Conservation (phyloP, 169 alveolate genomes). For the Ichthyophthirius multifiliis region DNA sequence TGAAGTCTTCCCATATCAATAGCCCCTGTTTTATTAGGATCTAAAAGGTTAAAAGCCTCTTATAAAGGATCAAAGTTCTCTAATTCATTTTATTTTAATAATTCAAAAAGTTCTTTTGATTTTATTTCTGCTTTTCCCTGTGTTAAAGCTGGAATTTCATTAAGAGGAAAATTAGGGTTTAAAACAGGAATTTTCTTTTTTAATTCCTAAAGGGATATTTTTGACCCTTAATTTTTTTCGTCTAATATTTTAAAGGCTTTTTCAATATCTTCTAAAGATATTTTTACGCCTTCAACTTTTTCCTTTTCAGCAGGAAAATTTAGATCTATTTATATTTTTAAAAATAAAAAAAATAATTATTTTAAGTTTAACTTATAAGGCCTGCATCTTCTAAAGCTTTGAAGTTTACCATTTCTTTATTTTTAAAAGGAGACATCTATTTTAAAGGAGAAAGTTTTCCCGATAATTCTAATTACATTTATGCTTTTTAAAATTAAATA, state of each 20-base stretch:
- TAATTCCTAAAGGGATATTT: slow-evolving; percentile 24
- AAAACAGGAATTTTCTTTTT: slow-evolving; percentile 37
- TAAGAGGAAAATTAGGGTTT: slow-evolving; percentile 36
- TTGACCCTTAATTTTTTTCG: slow-evolving; percentile 36
- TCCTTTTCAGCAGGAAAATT: slow-evolving; percentile 12
- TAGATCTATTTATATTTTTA: neutral
- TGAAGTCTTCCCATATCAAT: slow-evolving; percentile 27
- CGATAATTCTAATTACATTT: slow-evolving; percentile 31
- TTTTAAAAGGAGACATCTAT: slow-evolving; percentile 26
- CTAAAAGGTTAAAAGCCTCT: slow-evolving; percentile 32
- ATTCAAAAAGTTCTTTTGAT: slow-evolving; percentile 28
- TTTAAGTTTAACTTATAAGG: neutral
- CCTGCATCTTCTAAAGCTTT: slow-evolving; percentile 41
- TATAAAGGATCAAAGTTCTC: slow-evolving; percentile 41
- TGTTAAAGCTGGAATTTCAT: slow-evolving; percentile 36
- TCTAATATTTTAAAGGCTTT: slow-evolving; percentile 44
- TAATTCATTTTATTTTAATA: slow-evolving; percentile 37
- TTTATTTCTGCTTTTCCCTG: slow-evolving; percentile 38
- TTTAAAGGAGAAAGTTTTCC: slow-evolving; percentile 31
- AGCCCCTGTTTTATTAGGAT: slow-evolving; percentile 14
- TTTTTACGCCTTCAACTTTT: slow-evolving; percentile 33
- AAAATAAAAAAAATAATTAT: no score
- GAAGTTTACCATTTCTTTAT: slow-evolving; percentile 42
- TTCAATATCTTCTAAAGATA: slow-evolving; percentile 33
- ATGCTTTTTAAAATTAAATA: slow-evolving; percentile 32